A percentile compares a stretch with the other conserved stretches of the same genome.
Conservation (phyloP, 176 grass and related monocot genomes). For the Pharus latifolius region DNA sequence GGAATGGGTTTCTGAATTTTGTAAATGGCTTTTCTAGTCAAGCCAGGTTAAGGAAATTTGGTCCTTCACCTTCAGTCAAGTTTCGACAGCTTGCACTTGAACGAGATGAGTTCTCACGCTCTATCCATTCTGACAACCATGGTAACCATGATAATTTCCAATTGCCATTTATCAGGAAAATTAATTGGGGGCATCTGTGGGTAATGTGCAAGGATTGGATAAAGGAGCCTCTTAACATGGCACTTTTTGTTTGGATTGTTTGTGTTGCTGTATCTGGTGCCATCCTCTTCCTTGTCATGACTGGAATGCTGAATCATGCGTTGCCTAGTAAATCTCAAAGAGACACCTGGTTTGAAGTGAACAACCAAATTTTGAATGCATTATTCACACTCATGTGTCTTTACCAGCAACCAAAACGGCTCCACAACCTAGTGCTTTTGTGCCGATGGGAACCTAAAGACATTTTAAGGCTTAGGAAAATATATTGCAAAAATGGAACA, state of each 20-base stretch:
- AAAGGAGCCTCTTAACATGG: constrained; percentile 73
- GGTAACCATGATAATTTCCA: constrained; percentile 32
- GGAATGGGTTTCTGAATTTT: constrained; percentile 32
- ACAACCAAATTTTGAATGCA: constrained; percentile 92
- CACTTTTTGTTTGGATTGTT: constrained; percentile 72
- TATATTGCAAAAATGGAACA: constrained; percentile 78
- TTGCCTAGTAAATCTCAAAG: constrained; percentile 58
- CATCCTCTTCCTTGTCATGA: constrained; percentile 82
- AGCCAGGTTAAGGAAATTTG: constrained; percentile 46
- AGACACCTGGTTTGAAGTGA: constrained; percentile 89
- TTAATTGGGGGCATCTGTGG: constrained; percentile 61
- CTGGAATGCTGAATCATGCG: constrained; percentile 65
- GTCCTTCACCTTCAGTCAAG: constrained; percentile 51
- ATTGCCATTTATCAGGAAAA: constrained; percentile 38
- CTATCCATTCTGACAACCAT: constrained; percentile 47
- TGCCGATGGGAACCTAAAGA: constrained; percentile 61
- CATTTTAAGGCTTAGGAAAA: constrained; percentile 59
- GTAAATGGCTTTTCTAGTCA: constrained; percentile 20
- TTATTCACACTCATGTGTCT: constrained; percentile 95
- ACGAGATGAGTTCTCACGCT: constrained; percentile 74
- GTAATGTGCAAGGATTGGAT: constrained; percentile 51
- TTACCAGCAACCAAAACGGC: constrained; percentile 70
- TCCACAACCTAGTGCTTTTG: constrained; percentile 65
- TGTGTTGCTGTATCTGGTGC: constrained; percentile 59
- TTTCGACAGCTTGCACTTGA: constrained; percentile 65